Conservation (phyloP, 208 protist genomes). For the Polymyxa betae region DNA sequence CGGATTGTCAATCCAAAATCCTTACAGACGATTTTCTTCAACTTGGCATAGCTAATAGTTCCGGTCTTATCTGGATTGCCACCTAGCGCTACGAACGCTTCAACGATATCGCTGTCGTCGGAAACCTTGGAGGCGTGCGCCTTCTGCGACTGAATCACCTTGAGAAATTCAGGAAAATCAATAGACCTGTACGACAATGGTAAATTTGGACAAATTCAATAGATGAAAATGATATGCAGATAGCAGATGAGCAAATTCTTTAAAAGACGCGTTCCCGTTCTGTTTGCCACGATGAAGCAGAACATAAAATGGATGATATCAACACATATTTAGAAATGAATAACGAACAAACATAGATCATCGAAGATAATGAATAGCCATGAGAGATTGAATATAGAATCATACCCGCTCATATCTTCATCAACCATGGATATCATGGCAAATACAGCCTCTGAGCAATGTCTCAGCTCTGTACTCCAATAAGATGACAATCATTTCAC, state of each 20-base stretch:
- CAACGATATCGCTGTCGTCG: conserved; percentile 25
- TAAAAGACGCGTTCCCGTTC: too few species aligned
- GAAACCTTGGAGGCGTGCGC: not conserved
- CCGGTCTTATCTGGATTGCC: conserved; percentile 23
- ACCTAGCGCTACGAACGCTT: conserved; percentile 21
- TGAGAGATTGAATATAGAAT: too few species aligned
- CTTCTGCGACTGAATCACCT: conserved; percentile 33
- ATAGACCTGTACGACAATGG: conserved; percentile 44
- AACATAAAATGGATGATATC: not conserved
- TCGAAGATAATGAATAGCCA: too few species aligned
- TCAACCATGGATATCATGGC: conserved; percentile 50
- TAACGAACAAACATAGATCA: not conserved
- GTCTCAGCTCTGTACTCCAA: not conserved
- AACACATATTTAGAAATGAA: not conserved
- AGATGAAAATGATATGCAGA: too few species aligned
- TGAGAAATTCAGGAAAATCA: conserved; percentile 45
- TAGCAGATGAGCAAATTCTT: too few species aligned
- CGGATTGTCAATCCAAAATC: conserved; percentile 31
- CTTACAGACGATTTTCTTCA: conserved; percentile 37
- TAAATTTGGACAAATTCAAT: too few species aligned
- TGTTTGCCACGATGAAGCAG: too few species aligned
- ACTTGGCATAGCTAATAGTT: conserved; percentile 19
- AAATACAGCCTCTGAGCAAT: not conserved
- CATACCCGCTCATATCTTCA: conserved; percentile 48
- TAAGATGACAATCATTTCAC: not conserved